These are phyloP conservation scores for Salvia sclarea DNA, from an alignment of 305 asterid genomes.

Conservation along the genomic window DNA sequence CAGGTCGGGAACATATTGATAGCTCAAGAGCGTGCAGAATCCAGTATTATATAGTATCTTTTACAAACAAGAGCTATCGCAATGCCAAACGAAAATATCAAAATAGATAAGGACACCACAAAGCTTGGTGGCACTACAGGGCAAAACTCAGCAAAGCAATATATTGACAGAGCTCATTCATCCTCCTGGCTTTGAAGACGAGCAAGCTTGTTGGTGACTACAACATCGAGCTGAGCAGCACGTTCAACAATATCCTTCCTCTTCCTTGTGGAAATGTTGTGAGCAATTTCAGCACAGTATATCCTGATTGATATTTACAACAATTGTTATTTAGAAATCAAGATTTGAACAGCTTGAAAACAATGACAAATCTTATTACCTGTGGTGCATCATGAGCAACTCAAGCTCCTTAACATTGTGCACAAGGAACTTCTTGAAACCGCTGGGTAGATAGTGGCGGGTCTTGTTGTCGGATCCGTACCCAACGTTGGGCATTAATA, in stretches of 20 bases:
- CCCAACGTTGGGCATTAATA: slow-evolving; percentile 73
- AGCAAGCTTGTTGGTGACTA: slow-evolving; percentile 70
- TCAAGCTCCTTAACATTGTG: slow-evolving; percentile 66
- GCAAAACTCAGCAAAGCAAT: background rate
- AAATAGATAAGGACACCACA: background rate
- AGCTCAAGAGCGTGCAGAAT: background rate
- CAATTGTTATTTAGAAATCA: background rate
- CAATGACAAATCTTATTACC: slow-evolving; percentile 27
- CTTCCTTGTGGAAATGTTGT: slow-evolving; percentile 62
- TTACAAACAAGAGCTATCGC: background rate
- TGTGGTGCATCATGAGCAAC: slow-evolving; percentile 68
- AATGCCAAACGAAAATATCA: background rate
- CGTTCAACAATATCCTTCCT: slow-evolving; percentile 71
- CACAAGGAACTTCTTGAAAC: slow-evolving; percentile 67
- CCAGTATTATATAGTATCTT: background rate
- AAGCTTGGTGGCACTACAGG: background rate
- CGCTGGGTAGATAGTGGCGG: slow-evolving; percentile 66
- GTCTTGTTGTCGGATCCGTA: slow-evolving; percentile 73
- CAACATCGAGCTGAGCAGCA: slow-evolving; percentile 66
- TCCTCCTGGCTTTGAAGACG: slow-evolving; percentile 64
- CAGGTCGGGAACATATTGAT: too few relatives aligned
- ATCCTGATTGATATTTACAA: slow-evolving; percentile 35
- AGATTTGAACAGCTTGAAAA: too few relatives aligned
- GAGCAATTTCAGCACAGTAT: slow-evolving; percentile 72
- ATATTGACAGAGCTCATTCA: slow-evolving; percentile 44